These are phyloP conservation scores for Boletus subcaerulescens DNA, from an alignment of 768 basidiomycete genomes.

Conservation along the genomic window DNA sequence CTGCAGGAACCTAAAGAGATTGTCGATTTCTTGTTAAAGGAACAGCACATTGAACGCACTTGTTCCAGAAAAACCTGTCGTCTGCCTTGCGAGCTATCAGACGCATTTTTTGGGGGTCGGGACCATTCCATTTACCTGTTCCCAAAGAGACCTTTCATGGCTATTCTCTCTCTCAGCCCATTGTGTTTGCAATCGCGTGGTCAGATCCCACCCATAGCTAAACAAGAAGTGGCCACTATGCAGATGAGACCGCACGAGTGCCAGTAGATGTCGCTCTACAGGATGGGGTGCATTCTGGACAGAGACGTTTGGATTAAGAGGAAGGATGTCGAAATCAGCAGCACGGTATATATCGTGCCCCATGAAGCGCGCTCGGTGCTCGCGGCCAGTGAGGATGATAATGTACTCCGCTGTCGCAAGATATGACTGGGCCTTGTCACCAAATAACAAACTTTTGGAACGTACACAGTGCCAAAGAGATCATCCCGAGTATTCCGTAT, in stretches of 20 bases:
- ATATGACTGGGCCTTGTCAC: not conserved
- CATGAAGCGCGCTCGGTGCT: slow-evolving; percentile 73
- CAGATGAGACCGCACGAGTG: slow-evolving; percentile 83
- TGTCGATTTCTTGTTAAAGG: slow-evolving; percentile 4
- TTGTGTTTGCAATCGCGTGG: slow-evolving; percentile 83
- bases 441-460: slow-evolving; percentile 9
- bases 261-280: slow-evolving; percentile 84
- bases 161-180: slow-evolving; percentile 54
- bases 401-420: slow-evolving; percentile 80
- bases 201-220: slow-evolving; percentile 89
- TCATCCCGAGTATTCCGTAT: slow-evolving; percentile 74
- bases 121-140: slow-evolving; percentile 52
- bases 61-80: slow-evolving; percentile 99
- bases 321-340: slow-evolving; percentile 88
- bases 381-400: slow-evolving; percentile 81
- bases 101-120: not conserved
- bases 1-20: slow-evolving; percentile 46
- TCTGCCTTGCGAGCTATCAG: slow-evolving; percentile 62
- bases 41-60: slow-evolving; percentile 28
- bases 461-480: slow-evolving; percentile 74
- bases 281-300: slow-evolving; percentile 71
- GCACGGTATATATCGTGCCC: slow-evolving; percentile 87
- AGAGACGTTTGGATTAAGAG: slow-evolving; percentile 70
- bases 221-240: slow-evolving; percentile 80
- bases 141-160: slow-evolving; percentile 63